These are phyloP conservation scores for Leishmania tropica DNA, from an alignment of 208 protist species.

Conservation along the genomic window DNA sequence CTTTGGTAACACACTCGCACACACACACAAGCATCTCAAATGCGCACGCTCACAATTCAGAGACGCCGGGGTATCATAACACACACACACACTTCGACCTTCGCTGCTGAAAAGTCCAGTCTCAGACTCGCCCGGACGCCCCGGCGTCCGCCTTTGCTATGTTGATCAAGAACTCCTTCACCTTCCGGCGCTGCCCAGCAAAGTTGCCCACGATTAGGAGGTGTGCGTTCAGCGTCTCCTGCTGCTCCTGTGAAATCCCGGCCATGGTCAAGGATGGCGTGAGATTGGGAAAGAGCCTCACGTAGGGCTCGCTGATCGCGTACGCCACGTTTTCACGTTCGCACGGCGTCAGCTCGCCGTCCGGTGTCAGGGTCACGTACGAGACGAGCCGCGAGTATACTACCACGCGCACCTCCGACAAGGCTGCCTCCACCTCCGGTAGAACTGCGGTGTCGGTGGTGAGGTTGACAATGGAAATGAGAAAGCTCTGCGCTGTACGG, in stretches of 20 bases:
- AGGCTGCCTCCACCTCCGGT: slow-evolving; percentile 21
- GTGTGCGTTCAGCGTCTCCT: slow-evolving; percentile 65
- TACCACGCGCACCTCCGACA: slow-evolving; percentile 35
- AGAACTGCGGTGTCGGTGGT: slow-evolving; percentile 13
- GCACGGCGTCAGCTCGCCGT: slow-evolving; percentile 28
- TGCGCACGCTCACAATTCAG: not conserved
- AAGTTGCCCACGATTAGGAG: slow-evolving; percentile 40
- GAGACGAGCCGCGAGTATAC: slow-evolving; percentile 51
- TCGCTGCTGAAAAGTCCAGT: not conserved
- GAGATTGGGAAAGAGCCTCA: slow-evolving; percentile 50
- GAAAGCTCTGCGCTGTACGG: slow-evolving; percentile 37
- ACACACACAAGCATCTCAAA: not conserved
- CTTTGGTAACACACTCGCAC: not conserved
- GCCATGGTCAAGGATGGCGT: slow-evolving; percentile 29
- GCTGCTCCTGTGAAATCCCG: slow-evolving; percentile 30
- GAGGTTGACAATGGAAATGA: slow-evolving; percentile 40
- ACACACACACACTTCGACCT: not conserved
- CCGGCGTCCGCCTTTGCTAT: slow-evolving; percentile 10
- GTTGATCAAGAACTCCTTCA: slow-evolving; percentile 62
- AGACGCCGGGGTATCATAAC: not conserved
- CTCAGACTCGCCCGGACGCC: not conserved
- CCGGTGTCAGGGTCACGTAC: slow-evolving; percentile 35
- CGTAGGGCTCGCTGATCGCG: slow-evolving; percentile 47
- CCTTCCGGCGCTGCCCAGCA: slow-evolving; percentile 45
- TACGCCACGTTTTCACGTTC: slow-evolving; percentile 41